Base-by-base conservation (phyloP, 108 stramenopile genomes). In the Fistulifera solaris region DNA sequence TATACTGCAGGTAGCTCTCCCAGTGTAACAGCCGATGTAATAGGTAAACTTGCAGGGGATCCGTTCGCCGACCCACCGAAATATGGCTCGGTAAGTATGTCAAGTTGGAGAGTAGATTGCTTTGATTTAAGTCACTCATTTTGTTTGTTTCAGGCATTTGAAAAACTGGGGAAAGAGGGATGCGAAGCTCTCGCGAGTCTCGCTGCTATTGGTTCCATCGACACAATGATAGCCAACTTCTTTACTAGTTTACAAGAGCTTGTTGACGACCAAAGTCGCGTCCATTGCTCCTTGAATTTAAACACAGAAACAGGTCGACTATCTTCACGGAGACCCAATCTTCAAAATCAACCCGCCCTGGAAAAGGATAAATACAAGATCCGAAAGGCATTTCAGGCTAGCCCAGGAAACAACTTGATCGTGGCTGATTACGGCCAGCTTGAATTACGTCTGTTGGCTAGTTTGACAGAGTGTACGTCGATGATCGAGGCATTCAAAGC, bases 401-500 rank as follows among this genome's bases (percentile, higher is more conserved):
- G 89, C 41, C 80, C 88, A 0, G 96, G 96, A 5, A 93, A 96
- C 46, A 68, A 63, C 6, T 71, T 99, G 22, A 95, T 99, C 57
- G 97, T 99, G 27, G 97, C 96, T 6, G 99, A 99, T 75, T 99
- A 99, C 57, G 99, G 99, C 0, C 99, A 99, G 63, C 75, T 99
- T 12, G 99, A 99, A 64, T 76, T 99, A 17, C 78, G 99, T 8
- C 61, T 99, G 1, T 68, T 99, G 23, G 97, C 97, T 0, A 94
- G 94, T 66, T 91, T 99, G 68, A 96, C 99, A 38, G 54, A 80
- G 51, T 99, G 99, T 57, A 79, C 72, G 55, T 88, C 87, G 3
- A 99, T 99, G 99, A 95, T 99, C 54, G 73, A 91, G 19, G 99
- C 97, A 12, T 99, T 99, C 57, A 68, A 75, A 54, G 67, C 89